Evolutionary conservation across 2,329 filamentous ascomycete genomes (phyloP).

Genomic region (Podosphaera xanthii): DNA sequence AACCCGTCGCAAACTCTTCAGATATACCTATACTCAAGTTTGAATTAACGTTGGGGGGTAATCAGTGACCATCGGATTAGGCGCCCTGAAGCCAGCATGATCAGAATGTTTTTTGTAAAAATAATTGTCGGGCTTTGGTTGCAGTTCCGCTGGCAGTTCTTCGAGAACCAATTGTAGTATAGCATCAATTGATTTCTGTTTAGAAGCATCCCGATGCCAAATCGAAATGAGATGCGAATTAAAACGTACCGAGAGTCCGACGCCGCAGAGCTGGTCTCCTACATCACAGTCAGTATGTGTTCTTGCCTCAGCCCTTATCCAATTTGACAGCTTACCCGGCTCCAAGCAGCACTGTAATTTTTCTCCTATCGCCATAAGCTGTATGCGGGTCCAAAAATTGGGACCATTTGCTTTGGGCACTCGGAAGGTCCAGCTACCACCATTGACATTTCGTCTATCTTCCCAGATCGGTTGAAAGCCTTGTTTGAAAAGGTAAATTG

Average conservation of each 20-base stretch:
- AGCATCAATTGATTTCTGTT: constrained; percentile 54
- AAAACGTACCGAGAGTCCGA: constrained; percentile 71
- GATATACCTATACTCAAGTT: too few species aligned
- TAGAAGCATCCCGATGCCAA: constrained; percentile 77
- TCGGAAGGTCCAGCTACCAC: constrained; percentile 82
- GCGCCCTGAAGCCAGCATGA: constrained; percentile 57
- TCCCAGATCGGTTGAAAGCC: constrained; percentile 62
- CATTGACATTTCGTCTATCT: constrained; percentile 65
- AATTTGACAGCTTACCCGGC: constrained; percentile 27
- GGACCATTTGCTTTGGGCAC: constrained; percentile 53
- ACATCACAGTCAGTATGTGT: constrained; percentile 6
- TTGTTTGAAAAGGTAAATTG: constrained; percentile 57
- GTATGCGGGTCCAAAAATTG: constrained; percentile 61
- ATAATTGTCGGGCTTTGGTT: constrained; percentile 48
- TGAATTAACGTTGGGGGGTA: too few species aligned
- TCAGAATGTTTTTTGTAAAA: constrained; percentile 81
- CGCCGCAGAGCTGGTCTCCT: constrained; percentile 76
- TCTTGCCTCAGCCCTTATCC: neutral
- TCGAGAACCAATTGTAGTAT: constrained; percentile 52
- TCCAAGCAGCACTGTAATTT: constrained; percentile 52
- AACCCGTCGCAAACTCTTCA: too few species aligned
- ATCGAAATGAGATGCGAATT: constrained; percentile 73
- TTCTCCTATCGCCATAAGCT: constrained; percentile 66
- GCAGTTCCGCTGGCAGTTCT: constrained; percentile 48
- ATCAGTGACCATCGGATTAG: constrained; percentile 10